Evolutionary conservation across 78 protist species (phyloP), one percentile per base, ranked within the genome.

Genomic region (Anaeramoeba flamelloides): DNA sequence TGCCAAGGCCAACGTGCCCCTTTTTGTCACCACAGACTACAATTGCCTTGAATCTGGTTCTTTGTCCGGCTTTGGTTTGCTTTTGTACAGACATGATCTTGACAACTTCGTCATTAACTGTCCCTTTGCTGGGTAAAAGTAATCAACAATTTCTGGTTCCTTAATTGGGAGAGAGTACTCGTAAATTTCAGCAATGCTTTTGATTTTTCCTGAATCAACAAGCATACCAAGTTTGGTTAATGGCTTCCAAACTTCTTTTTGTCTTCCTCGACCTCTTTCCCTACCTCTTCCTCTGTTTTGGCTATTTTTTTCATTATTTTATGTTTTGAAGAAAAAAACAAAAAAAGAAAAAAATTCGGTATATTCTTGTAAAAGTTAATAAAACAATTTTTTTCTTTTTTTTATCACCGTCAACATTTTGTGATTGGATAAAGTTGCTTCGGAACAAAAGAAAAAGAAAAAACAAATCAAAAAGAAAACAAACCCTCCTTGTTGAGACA

Each of bases 1-100:
- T 94, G 41, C 99, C 99, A 22, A 97, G 93, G 82, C 99, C 99
- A 78, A 94, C 87, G 84, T 98, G 99, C 74, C 99, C 99, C 89
- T 94, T 84, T 82, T 32, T 39, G 87, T 96, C 99, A 8, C 94
- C 97, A 41, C 89, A 85, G 3, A 83, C 89, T 69, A 92, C 91
- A 39, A 92, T 87, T 17, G 97, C 93, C 92, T 95, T 96, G 97
- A 97, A 96, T 84, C 99, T 90, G 78, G 99, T 98, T 83, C 99
- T 91, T 90, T 97, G 99, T 83, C 99, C 99, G 89, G 99, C 99
- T 81, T 90, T 84, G 81, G 99, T 95, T 89, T 94, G 98, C 97
- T 98, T 98, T 92, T 98, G 99, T 26, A 98, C 99, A 80, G 99
- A 94, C 86, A 80, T 82, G 89, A 97, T 91, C 92, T 95, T 92